Base-by-base conservation (phyloP, 2,329 filamentous ascomycete genomes). In the Fonsecaea pedrosoi region DNA sequence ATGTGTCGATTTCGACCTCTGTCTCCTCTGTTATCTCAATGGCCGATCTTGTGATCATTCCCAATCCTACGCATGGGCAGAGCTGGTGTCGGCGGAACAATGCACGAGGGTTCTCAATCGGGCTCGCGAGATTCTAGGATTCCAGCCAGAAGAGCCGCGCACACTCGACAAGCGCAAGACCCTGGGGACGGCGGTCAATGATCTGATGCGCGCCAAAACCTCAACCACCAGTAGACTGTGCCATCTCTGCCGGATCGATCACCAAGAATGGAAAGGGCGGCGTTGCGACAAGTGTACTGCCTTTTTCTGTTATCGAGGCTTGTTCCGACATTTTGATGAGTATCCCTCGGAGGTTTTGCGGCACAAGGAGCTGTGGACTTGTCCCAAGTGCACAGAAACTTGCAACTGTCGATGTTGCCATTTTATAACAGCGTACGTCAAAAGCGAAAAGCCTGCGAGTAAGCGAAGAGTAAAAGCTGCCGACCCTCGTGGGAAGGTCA, bases 331-430 rank as follows among this genome's bases (percentile, higher is more conserved):
- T 64, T 78, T 78, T 60, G 77, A 78, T 66, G 69, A 77, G 54
- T 72, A 75, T 54, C 72, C 75, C 6, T 69, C 74, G 18, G 68
- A 75, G 56, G 72, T 78, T 12, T 68, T 78, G 30, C 73, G 74
- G 21, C 73, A 74, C 35, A 64, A 66, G n/a, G 73, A 71, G 2
- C 59, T 74, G 6, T 78, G 77, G 76, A 60, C 66, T 25, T 78
- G 76, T 58, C 76, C 76, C 4, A 78, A 78, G 67, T 78, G 76
- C 60, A 69, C 70, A 10, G 75, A 76, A 58, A 70, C 66, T 1
- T 78, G 77, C 64, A 78, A 78, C 53, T 78, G 77, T 64, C 73
- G 76, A 55, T 78, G 76, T 58, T 78, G 77, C 60, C 77, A 77
- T 66, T 78, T 78, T 60, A 18, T 69, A 6, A 73, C 71, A 8